Percentiles rank a stretch among this genome's conserved stretches.
Conservation (phyloP, 345 rosid species). For the Citrus hindsii region DNA sequence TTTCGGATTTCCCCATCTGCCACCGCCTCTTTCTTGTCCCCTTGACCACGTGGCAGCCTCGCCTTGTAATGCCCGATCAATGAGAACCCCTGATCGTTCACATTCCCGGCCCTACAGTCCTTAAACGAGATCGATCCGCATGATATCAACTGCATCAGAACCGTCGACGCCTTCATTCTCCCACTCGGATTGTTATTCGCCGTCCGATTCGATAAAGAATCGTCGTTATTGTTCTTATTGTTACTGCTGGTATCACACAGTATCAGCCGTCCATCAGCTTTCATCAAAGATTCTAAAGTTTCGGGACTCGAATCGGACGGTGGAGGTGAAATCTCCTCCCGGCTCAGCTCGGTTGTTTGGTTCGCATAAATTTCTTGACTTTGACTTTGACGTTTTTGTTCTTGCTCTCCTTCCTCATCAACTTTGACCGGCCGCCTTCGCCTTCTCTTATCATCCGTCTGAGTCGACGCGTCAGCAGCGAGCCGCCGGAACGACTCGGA, state of each 20-base stretch:
- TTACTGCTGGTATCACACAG: slow-evolving; percentile 22
- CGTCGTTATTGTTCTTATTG: slow-evolving; percentile 34
- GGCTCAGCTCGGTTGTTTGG: slow-evolving; percentile 52
- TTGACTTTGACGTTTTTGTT: slow-evolving; percentile 28
- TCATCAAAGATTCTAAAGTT: slow-evolving; percentile 78
- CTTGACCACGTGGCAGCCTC: slow-evolving; percentile 50
- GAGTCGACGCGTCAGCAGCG: slow-evolving; percentile 91
- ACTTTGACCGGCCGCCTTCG: slow-evolving; percentile 43
- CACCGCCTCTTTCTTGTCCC: slow-evolving; percentile 30
- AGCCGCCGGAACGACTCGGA: slow-evolving; percentile 47
- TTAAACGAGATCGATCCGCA: slow-evolving; percentile 84
- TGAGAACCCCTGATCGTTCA: slow-evolving; percentile 63
- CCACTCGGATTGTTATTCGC: slow-evolving; percentile 46
- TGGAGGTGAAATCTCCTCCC: slow-evolving; percentile 93
- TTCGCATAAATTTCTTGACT: slow-evolving; percentile 28
- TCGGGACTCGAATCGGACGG: slow-evolving; percentile 97
- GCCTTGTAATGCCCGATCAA: slow-evolving; percentile 46
- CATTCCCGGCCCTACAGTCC: slow-evolving; percentile 61
- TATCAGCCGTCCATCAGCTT: slow-evolving; percentile 66
- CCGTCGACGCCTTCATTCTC: slow-evolving; percentile 68
- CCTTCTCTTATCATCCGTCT: slow-evolving; percentile 68
- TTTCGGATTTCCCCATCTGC: slow-evolving; percentile 29
- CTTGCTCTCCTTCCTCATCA: slow-evolving; percentile 22
- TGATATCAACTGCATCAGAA: slow-evolving; percentile 89
- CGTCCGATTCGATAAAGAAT: slow-evolving; percentile 33